A percentile compares a stretch with the other conserved stretches of the same genome.
phyloP scores from a whole-genome alignment of 129 eudicot genomes.

The Lactuca saligna region DNA sequence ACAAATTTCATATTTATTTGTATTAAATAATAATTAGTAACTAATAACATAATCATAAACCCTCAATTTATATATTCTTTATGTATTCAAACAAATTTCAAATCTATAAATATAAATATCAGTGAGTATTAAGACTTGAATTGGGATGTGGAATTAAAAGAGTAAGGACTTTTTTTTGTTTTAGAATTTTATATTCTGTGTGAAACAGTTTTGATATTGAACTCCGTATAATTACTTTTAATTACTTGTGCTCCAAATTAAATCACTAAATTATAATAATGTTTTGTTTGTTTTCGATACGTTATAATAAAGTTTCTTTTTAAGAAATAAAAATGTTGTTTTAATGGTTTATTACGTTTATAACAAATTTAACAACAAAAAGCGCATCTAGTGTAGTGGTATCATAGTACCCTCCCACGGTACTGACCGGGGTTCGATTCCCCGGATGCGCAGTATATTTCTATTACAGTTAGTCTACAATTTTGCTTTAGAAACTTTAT shows the following conservation, averaged over 20 bases:
- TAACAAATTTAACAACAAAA: not conserved
- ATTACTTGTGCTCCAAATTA: slow-evolving; percentile 4
- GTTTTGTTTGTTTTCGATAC: slow-evolving; percentile 11
- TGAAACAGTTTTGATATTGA: slow-evolving; percentile 22
- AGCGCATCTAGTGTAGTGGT: slow-evolving; percentile 87
- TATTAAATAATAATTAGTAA: too few species aligned
- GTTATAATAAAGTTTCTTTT: not conserved
- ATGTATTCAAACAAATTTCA: too few species aligned
- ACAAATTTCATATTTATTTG: too few species aligned
- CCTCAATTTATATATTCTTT: too few species aligned
- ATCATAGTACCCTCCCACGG: slow-evolving; percentile 91
- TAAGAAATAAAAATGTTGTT: not conserved
- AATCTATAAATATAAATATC: slow-evolving; percentile 57
- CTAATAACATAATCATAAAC: too few species aligned
- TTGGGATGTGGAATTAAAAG: slow-evolving; percentile 61
- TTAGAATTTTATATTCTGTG: slow-evolving; percentile 5
- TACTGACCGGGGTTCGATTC: slow-evolving; percentile 84
- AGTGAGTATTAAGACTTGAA: slow-evolving; percentile 58
- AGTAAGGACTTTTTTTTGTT: slow-evolving; percentile 1
- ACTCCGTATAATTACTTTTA: slow-evolving; percentile 7
- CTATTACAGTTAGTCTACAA: too few species aligned
- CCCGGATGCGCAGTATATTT: slow-evolving; percentile 54
- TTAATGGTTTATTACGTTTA: not conserved
- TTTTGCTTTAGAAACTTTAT: too few species aligned
- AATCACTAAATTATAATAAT: slow-evolving; percentile 11